Evolutionary conservation across 108 stramenopile species (phyloP), one percentile per base, ranked within the genome.

Genomic region (Asterionellopsis glacialis): DNA sequence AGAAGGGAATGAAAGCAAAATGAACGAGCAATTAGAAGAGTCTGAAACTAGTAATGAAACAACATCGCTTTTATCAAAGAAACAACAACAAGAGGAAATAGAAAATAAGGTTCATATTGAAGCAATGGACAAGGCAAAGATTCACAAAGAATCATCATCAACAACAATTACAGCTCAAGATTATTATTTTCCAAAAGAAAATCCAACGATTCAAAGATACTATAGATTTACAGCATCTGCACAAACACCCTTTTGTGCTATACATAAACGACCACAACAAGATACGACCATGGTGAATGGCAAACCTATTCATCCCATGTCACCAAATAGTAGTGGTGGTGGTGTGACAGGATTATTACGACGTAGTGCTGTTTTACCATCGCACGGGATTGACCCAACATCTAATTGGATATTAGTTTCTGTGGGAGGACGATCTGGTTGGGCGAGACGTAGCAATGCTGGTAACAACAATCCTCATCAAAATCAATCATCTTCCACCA

Each of bases 361-460:
- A 38, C 77, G 92, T 19, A 74, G 75, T 23, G 87, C 87, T 26
- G 87, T 93, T 1, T 69, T 93, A 12, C 88, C 92, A 0, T 84
- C 85, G 25, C 88, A 93, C 57, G 92, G 92, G 9, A 90, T 85
- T 7, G 88, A 90, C 72, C 70, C 77, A 6, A 61, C 82, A 1
- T 83, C 84, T 0, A 71, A 84, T 26, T 93, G 92, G 87, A 84
- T 90, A 47, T 59, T 93, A 15, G 88, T 93, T 0, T 76, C 74
- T 18, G 92, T 93, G 1, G 92, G 92, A 6, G 92, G 88, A 10
- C 69, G 91, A 28, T 74, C 79, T 2, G 91, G 91, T 57, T 93
- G 91, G 91, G 91, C 91, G 4, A 71, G 76, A 43, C 64, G 66
- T 53, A 63, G 61, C 45, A 63, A 63, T 54, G 43, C 58, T 1